Percentiles rank a stretch among this genome's conserved stretches.
Evolutionary conservation across 768 basidiomycete species (phyloP).

Genomic region (Trametes cinnabarina): DNA sequence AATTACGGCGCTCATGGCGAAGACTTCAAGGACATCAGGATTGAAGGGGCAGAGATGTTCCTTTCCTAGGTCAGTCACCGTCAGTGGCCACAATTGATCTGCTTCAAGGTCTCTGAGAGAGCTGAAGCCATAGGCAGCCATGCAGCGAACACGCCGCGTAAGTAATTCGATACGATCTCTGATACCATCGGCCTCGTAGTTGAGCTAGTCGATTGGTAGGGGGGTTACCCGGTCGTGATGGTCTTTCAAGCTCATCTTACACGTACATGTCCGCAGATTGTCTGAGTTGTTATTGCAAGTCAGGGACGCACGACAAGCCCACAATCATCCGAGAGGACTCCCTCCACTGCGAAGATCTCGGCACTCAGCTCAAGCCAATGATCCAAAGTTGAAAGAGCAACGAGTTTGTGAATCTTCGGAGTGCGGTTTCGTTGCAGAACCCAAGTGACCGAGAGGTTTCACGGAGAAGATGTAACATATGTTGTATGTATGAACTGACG

Average conservation of each 20-base stretch:
- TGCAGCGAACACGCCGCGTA: constrained; percentile 90
- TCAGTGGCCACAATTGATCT: not conserved
- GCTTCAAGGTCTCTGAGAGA: no score
- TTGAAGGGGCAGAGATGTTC: constrained; percentile 97
- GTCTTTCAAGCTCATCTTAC: no score
- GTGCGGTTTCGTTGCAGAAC: constrained; percentile 64
- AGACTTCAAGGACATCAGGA: constrained; percentile 78
- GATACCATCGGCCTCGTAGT: constrained; percentile 91
- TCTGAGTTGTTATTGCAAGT: constrained; percentile 88
- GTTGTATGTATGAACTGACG: not conserved
- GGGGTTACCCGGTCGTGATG: no score
- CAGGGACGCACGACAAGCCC: constrained; percentile 55
- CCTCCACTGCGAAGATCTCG: constrained; percentile 88
- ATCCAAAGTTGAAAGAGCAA: constrained; percentile 81
- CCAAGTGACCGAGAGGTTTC: constrained; percentile 40
- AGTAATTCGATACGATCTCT: constrained; percentile 88
- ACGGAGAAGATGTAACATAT: not conserved
- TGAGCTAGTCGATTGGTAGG: constrained; percentile 73
- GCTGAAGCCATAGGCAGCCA: not conserved
- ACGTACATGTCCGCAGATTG: no score
- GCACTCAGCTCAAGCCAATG: constrained; percentile 89
- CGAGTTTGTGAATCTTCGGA: constrained; percentile 58
- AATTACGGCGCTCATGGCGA: constrained; percentile 79
- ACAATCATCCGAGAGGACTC: constrained; percentile 78
- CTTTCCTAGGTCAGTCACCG: constrained; percentile 84